phyloP scores from a whole-genome alignment of 441 rosid species.

The Corymbia calophylla region DNA sequence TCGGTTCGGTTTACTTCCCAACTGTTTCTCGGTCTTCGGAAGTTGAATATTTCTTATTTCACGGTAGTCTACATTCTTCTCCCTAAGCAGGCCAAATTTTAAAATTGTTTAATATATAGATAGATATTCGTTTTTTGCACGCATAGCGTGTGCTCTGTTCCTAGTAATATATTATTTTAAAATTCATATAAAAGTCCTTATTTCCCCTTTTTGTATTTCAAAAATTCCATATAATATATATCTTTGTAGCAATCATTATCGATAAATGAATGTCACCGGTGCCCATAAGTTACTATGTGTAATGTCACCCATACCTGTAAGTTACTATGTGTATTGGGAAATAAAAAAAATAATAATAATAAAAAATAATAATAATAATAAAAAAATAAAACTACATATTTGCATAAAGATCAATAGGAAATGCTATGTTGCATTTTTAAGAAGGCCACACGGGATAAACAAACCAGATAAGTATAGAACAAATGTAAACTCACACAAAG shows the following conservation, averaged over 20 bases:
- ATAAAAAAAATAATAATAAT: too few species aligned
- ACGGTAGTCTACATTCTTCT: background rate
- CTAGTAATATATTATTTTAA: background rate
- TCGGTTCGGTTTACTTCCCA: background rate
- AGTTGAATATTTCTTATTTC: background rate
- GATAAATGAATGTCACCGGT: background rate
- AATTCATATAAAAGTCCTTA: background rate
- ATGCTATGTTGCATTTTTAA: background rate
- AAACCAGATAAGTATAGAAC: fast-evolving
- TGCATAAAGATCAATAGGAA: background rate
- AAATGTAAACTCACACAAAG: background rate
- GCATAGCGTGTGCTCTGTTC: background rate
- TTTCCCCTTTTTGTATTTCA: background rate
- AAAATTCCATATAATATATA: background rate
- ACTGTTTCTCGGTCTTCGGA: background rate
- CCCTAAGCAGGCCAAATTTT: background rate
- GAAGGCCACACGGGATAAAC: background rate
- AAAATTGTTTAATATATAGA: background rate
- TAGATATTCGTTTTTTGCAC: background rate
- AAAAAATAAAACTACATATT: background rate
- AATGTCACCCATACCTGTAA: too few species aligned
- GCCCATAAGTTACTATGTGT: background rate
- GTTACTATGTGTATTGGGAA: too few species aligned
- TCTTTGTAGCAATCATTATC: background rate
- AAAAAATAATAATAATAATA: too few species aligned